phyloP scores from a whole-genome alignment of 1,284 basidiomycete species.

The Vanrija humicola region DNA sequence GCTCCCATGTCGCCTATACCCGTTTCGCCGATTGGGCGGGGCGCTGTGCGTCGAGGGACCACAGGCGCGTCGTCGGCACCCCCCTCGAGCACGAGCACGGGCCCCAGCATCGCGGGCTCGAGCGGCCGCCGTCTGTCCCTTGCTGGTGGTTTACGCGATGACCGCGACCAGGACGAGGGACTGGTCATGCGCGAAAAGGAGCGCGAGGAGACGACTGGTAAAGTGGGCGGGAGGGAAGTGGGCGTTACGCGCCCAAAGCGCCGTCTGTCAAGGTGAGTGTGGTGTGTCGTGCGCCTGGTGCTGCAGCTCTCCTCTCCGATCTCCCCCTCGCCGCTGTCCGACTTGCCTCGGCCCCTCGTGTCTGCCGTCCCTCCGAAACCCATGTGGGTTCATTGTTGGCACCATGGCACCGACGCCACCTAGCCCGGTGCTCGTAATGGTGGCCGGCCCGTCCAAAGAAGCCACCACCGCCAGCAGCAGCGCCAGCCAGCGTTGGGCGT shows the following conservation, averaged over 20 bases:
- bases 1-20: too few relatives aligned
- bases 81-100: not conserved
- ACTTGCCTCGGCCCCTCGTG: not conserved
- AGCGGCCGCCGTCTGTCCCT: not conserved
- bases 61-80: too few relatives aligned
- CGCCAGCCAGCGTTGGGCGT: not conserved
- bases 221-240: constrained; percentile 29
- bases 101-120: not conserved
- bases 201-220: constrained; percentile 25
- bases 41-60: too few relatives aligned
- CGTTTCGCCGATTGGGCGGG: too few relatives aligned
- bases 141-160: not conserved
- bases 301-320: not conserved
- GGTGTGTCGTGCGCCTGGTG: not conserved
- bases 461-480: not conserved
- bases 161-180: constrained; percentile 24
- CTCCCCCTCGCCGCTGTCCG: not conserved
- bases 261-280: constrained; percentile 42
- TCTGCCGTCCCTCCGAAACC: not conserved
- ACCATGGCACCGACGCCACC: not conserved
- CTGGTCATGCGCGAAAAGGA: constrained; percentile 29
- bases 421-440: not conserved
- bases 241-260: constrained; percentile 43
- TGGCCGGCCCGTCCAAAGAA: not conserved
- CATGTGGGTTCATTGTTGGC: not conserved